Percentiles rank a stretch among this genome's conserved stretches.
These are phyloP conservation scores for Mortierella sp. DNA, from an alignment of 371 early-diverging fungal genomes.

Conservation along the genomic window DNA sequence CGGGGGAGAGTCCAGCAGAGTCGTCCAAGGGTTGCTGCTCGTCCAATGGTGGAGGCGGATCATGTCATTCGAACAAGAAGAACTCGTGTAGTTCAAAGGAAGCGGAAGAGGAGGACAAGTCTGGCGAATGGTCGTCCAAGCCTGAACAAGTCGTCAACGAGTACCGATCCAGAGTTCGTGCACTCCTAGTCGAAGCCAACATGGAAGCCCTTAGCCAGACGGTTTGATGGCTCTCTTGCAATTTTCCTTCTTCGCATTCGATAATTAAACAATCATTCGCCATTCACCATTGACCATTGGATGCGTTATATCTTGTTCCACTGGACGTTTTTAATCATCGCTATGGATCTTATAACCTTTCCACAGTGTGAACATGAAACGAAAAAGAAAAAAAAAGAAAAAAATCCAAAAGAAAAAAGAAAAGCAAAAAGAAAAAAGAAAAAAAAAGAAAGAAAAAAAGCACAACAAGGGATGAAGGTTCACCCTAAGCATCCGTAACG, in stretches of 20 bases:
- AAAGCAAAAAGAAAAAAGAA: background rate
- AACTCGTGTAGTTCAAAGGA: background rate
- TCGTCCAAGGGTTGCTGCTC: slow-evolving; percentile 23
- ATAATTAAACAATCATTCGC: background rate
- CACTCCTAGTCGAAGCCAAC: slow-evolving; percentile 29
- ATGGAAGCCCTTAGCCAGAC: slow-evolving; percentile 19
- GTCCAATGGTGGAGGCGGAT: slow-evolving; percentile 10
- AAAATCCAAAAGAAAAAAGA: background rate
- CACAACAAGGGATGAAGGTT: background rate
- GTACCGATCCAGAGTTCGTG: slow-evolving; percentile 26
- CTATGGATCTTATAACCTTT: background rate
- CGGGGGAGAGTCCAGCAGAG: too few relatives aligned
- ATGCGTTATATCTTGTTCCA: background rate
- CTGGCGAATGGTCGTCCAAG: slow-evolving; percentile 17
- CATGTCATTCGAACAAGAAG: slow-evolving; percentile 7
- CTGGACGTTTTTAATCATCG: background rate
- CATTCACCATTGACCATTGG: background rate
- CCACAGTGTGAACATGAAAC: background rate
- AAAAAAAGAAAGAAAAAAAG: background rate
- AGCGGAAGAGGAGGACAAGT: background rate
- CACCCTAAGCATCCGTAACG: slow-evolving; percentile 19
- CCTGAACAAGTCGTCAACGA: slow-evolving; percentile 35
- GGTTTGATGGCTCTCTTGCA: background rate
- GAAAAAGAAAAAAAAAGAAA: background rate
- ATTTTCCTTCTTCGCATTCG: background rate